Base-by-base conservation (phyloP, 805 yeast genomes). In the Candida railenensis region DNA sequence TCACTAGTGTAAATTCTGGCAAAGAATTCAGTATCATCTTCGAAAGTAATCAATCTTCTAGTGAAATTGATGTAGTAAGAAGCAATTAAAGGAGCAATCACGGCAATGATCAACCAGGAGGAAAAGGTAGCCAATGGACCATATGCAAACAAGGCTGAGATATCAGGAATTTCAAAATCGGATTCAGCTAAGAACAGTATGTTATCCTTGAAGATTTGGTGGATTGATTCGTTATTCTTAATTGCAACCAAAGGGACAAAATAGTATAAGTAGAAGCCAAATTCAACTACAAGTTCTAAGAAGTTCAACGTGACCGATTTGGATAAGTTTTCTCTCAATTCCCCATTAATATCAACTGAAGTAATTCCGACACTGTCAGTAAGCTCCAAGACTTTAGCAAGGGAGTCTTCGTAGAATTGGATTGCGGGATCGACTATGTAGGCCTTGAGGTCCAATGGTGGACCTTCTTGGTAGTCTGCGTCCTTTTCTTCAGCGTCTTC, bases 1-100 rank as follows among this genome's bases (percentile, higher is more conserved):
- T 82, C 87, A 60, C 59, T 73, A 42, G 56, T 62, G 58, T 71
- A 70, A 46, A 66, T 63, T 61, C 77, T 67, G 37, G 67, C 63
- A 45, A 63, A 58, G 38, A 66, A 53, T 22, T 58, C 61, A 25
- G 64, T 70, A 34, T 65, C 71, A 42, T 61, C 67, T 51, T 66
- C 68, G 45, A 63, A 56, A 21, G 58, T 62, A 42, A 67, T 60
- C 34, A 65, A 61, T 57, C 76, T 65, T 59, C 71, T 65, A 47
- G 82, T 66, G 56, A 78, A 77, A 63, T 80, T 80, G 54, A 80
- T 54, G 63, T 76, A 80, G 63, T 76, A 80, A 15, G 82, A 74
- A 32, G 64, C 53, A 36, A 67, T 28, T 48, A 66, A 58, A 34
- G 85, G 85, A 25, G 72, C 45, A 4, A 62, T 49, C 36, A 74